Percentiles rank a stretch among this genome's conserved stretches.
Evolutionary conservation across 2,329 filamentous ascomycete genomes (phyloP).

Genomic region (Cladosporium colombiae): DNA sequence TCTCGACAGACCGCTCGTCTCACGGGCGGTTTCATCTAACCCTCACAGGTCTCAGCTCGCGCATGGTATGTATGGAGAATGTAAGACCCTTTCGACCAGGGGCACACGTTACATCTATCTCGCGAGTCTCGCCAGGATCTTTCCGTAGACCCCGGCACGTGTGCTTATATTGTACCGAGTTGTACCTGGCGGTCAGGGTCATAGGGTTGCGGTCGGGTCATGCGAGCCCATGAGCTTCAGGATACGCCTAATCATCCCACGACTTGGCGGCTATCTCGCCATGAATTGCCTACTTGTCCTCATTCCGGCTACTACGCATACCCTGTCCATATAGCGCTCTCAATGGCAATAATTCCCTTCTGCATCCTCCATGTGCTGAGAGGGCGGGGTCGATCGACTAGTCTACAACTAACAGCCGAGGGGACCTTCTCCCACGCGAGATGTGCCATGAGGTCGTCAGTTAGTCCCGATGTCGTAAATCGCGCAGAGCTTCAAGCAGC

Average conservation of each 20-base stretch:
- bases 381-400: conserved; percentile 10
- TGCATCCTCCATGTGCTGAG: background rate
- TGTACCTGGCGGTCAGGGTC: conserved; percentile 15
- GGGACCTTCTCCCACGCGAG: background rate
- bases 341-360: background rate
- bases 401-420: conserved; percentile 4
- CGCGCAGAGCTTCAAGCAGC: conserved; percentile 18
- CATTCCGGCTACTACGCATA: background rate
- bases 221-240: conserved; percentile 1
- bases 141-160: background rate
- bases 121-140: background rate
- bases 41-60: background rate
- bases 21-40: background rate
- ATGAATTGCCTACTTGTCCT: background rate
- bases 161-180: background rate
- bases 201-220: conserved; percentile 1
- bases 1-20: conserved; percentile 13
- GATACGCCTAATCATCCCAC: conserved; percentile 13
- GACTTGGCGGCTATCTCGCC: conserved; percentile 18
- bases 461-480: conserved; percentile 11
- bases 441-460: background rate
- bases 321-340: background rate
- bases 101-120: background rate
- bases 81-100: background rate
- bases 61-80: background rate